Conservation (phyloP, 1,139 yeast genomes). For the Suhomyces ambrosiae region DNA sequence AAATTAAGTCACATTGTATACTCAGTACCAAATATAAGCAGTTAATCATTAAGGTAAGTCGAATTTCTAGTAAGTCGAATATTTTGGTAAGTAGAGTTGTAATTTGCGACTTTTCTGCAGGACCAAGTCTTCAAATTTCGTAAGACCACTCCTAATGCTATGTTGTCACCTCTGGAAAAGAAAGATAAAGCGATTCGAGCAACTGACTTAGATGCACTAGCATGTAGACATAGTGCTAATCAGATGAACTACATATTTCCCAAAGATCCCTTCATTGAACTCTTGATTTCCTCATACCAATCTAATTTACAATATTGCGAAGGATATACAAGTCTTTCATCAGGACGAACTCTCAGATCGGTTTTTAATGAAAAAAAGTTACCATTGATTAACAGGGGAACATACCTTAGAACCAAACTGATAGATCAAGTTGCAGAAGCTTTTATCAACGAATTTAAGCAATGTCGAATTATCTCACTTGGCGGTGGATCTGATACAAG, state of each 20-base stretch:
- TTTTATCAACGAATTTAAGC: slow-evolving; percentile 42
- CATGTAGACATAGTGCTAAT: slow-evolving; percentile 68
- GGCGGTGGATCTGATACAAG: slow-evolving; percentile 99
- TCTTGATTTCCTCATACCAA: slow-evolving; percentile 45
- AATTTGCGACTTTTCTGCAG: slow-evolving; percentile 1
- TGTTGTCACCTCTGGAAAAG: slow-evolving; percentile 41
- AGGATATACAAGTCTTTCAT: slow-evolving; percentile 44
- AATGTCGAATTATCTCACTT: slow-evolving; percentile 70
- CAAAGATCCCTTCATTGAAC: slow-evolving; percentile 50
- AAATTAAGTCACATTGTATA: no score
- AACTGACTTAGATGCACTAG: slow-evolving; percentile 85
- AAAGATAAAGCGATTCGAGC: slow-evolving; percentile 58
- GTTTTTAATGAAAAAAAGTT: slow-evolving; percentile 52
- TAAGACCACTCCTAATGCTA: slow-evolving; percentile 9
- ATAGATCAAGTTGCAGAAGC: slow-evolving; percentile 57
- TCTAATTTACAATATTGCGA: slow-evolving; percentile 38
- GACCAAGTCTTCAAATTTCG: background rate
- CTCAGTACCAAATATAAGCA: no score
- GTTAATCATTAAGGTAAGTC: no score
- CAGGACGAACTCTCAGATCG: slow-evolving; percentile 43
- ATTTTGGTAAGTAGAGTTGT: no score
- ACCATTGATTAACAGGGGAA: slow-evolving; percentile 83
- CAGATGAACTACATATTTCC: slow-evolving; percentile 52
- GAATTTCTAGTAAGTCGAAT: no score
- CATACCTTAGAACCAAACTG: slow-evolving; percentile 70